Base-by-base conservation (phyloP, 352 stramenopile species). In the Globisporangium spiculum region DNA sequence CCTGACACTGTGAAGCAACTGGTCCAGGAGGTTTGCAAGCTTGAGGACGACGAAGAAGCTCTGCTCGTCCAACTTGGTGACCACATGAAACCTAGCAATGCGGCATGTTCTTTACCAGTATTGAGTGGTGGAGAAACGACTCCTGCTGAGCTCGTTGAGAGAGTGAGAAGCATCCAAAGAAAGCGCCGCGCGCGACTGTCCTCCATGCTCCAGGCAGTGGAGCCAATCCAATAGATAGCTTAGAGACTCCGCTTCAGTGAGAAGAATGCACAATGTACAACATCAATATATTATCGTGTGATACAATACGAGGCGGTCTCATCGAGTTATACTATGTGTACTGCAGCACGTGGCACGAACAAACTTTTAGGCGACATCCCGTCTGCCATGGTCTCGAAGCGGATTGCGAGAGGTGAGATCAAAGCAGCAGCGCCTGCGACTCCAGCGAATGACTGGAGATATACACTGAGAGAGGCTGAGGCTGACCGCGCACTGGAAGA, bases 1-100 rank as follows among this genome's bases (percentile, higher is more conserved):
- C 2, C 26, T 34, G 12, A 50, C 22, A n/a, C 20, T 10, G 22
- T 58, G 22, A 32, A 8, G 4, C 26, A 50, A 30, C 41, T 74
- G 50, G 22, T 65, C 7, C 48, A 64, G 16, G 58, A 71, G 38
- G 27, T 67, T 14, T 34, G 22, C 32, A 61, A 59, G 20, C 59
- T 71, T 1, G 27, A 71, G 10, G 56, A 65, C n/a, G 41, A 70
- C 38, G 53, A 64, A 36, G 56, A 58, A 9, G 16, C 65, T 14
- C 30, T 69, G 56, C 30, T 69, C 1, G 3, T 0, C 3, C 65
- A 60, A 9, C 30, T 69, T 8, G 4, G 10, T 2, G 4, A 0
- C 14, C 41, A 53, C 9, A n/a, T 63, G 7, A 22, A 36, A 20
- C 7, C 12, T 3, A 14, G 27, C 36, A 63, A 46, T 5, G 34